Conservation (phyloP, 495 filamentous ascomycete genomes). For the Neurospora sp. region DNA sequence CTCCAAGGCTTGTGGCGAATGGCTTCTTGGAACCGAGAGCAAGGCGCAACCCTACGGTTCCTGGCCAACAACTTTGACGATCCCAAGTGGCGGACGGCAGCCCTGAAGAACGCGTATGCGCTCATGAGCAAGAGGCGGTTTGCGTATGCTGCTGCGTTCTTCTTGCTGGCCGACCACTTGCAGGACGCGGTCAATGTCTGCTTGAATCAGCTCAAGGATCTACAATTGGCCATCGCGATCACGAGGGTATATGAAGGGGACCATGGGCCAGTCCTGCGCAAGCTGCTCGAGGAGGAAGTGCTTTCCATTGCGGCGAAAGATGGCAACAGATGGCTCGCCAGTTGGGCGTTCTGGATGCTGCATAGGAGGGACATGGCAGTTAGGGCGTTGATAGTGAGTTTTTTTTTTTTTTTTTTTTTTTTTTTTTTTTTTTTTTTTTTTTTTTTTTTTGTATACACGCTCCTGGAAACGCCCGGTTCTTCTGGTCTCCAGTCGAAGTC, state of each 20-base stretch:
- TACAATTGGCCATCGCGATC: slow-evolving; percentile 86
- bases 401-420: too few relatives aligned
- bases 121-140: slow-evolving; percentile 84
- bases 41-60: slow-evolving; percentile 62
- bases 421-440: too few relatives aligned
- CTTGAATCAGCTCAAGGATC: slow-evolving; percentile 70
- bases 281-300: slow-evolving; percentile 69
- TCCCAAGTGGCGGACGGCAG: slow-evolving; percentile 76
- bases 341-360: slow-evolving; percentile 95
- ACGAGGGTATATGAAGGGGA: slow-evolving; percentile 86
- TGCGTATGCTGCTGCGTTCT: slow-evolving; percentile 93
- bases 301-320: slow-evolving; percentile 66
- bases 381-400: slow-evolving; percentile 60
- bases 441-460: slow-evolving; percentile 58
- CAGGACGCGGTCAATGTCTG: slow-evolving; percentile 80
- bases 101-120: slow-evolving; percentile 96
- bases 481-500: slow-evolving; percentile 58
- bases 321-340: slow-evolving; percentile 88
- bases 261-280: slow-evolving; percentile 59
- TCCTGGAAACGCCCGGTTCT: slow-evolving; percentile 50
- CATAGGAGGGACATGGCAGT: slow-evolving; percentile 76
- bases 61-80: slow-evolving; percentile 83
- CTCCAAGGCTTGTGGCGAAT: slow-evolving; percentile 93
- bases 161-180: slow-evolving; percentile 79
- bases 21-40: slow-evolving; percentile 83